A percentile compares a stretch with the other conserved stretches of the same genome.
phyloP scores from a whole-genome alignment of 129 eudicot genomes.

The Lonicera japonica region DNA sequence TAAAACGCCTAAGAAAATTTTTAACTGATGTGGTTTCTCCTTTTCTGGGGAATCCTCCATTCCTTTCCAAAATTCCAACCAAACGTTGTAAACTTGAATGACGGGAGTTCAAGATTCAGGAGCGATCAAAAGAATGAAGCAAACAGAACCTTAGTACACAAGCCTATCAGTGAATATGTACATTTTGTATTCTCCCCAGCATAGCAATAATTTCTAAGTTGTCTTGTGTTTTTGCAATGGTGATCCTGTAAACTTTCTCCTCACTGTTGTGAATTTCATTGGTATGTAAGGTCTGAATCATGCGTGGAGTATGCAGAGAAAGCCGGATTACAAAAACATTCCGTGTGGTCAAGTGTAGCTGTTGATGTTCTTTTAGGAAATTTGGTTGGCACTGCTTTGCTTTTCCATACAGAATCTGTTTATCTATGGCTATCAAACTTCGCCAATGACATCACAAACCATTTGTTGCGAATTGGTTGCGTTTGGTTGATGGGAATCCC shows the following conservation, averaged over 20 bases:
- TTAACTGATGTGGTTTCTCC: too few species aligned
- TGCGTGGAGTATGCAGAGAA: slow-evolving; percentile 88
- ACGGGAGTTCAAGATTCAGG: too few species aligned
- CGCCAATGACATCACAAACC: slow-evolving; percentile 46
- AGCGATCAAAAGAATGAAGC: too few species aligned
- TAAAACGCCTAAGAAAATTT: too few species aligned
- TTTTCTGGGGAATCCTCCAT: too few species aligned
- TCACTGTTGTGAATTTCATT: slow-evolving; percentile 15
- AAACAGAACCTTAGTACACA: too few species aligned
- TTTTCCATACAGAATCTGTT: slow-evolving; percentile 43
- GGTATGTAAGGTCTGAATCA: slow-evolving; percentile 51
- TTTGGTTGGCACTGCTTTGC: slow-evolving; percentile 55
- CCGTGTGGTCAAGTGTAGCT: slow-evolving; percentile 66
- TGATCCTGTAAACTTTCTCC: slow-evolving; percentile 1
- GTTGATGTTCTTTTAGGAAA: slow-evolving; percentile 74
- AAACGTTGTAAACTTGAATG: too few species aligned
- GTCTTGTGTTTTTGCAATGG: slow-evolving; percentile 2
- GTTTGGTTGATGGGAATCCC: slow-evolving; percentile 95
- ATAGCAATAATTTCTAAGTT: too few species aligned
- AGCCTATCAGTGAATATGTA: too few species aligned
- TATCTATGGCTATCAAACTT: slow-evolving; percentile 39
- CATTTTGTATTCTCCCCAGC: too few species aligned
- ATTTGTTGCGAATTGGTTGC: slow-evolving; percentile 74
- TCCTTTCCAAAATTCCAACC: too few species aligned
- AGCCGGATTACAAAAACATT: slow-evolving; percentile 61